Evolutionary conservation across 2,329 filamentous ascomycete species (phyloP).

Genomic region (Trichoderma pleuroti): DNA sequence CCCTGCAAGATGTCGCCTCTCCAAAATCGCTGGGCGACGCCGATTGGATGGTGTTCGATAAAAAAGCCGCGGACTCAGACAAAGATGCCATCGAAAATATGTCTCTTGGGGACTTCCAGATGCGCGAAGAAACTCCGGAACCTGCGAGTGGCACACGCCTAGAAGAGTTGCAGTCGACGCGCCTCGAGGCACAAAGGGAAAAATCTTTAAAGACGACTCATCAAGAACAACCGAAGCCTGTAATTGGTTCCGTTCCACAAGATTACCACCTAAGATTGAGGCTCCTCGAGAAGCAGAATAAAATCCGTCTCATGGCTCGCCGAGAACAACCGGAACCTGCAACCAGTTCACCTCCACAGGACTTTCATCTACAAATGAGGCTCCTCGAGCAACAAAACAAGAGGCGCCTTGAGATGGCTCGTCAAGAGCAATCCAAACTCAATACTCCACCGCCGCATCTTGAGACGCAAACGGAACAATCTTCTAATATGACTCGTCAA

Average conservation of each 20-base stretch:
- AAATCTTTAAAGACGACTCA: rapidly evolving
- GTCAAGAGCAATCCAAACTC: neutral
- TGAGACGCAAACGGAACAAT: neutral
- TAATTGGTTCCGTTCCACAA: neutral
- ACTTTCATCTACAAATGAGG: neutral
- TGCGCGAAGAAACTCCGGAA: neutral
- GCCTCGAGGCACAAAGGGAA: neutral
- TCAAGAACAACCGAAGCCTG: neutral
- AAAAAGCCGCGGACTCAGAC: neutral
- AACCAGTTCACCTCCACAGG: neutral
- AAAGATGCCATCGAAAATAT: neutral
- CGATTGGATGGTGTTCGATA: neutral
- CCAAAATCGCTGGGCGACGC: neutral
- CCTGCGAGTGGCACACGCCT: neutral
- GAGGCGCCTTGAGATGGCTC: neutral
- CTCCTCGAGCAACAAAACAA: neutral
- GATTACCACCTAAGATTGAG: neutral
- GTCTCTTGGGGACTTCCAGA: neutral
- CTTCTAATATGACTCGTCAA: neutral
- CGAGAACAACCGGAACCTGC: neutral
- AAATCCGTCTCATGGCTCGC: neutral
- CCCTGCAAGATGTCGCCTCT: neutral
- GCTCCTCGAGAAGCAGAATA: neutral
- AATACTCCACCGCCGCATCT: neutral
- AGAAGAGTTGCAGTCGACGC: neutral